Percentiles rank a stretch among this genome's conserved stretches.
Conservation (phyloP, 169 alveolate species). For the Amoebophrya sp. region DNA sequence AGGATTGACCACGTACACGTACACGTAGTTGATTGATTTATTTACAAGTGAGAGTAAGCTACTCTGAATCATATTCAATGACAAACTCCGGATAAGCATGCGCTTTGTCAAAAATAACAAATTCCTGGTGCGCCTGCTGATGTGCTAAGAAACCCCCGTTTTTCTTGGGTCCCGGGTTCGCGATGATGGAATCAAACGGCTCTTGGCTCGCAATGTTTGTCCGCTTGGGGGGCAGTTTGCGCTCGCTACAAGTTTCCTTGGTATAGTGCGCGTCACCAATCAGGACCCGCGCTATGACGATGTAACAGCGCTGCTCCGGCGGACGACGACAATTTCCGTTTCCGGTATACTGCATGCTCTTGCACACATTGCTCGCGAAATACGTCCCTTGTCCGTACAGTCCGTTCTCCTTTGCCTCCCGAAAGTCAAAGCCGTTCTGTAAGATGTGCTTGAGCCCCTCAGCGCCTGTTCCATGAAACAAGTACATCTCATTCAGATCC, state of each 20-base stretch:
- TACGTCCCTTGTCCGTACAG: constrained; percentile 15
- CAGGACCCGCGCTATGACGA: constrained; percentile 18
- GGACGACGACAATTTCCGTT: constrained; percentile 1
- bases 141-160: neutral
- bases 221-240: neutral
- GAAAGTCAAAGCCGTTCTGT: neutral
- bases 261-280: neutral
- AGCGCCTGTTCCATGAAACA: constrained; percentile 8
- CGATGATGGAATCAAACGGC: constrained; percentile 8
- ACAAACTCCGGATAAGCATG: constrained; percentile 11
- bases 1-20: too few relatives aligned
- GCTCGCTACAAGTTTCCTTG: neutral
- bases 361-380: constrained; percentile 15
- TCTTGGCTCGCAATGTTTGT: neutral
- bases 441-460: neutral
- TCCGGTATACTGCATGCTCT: constrained; percentile 14
- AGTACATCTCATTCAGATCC: neutral
- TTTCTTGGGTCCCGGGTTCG: neutral
- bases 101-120: constrained; percentile 18
- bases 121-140: constrained; percentile 23
- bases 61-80: constrained; percentile 6
- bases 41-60: neutral
- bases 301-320: neutral
- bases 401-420: neutral
- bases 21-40: neutral